A percentile compares a stretch with the other conserved stretches of the same genome.
These are phyloP conservation scores for Sporisorium graminicola DNA, from an alignment of 1,284 basidiomycete species.

Conservation along the genomic window DNA sequence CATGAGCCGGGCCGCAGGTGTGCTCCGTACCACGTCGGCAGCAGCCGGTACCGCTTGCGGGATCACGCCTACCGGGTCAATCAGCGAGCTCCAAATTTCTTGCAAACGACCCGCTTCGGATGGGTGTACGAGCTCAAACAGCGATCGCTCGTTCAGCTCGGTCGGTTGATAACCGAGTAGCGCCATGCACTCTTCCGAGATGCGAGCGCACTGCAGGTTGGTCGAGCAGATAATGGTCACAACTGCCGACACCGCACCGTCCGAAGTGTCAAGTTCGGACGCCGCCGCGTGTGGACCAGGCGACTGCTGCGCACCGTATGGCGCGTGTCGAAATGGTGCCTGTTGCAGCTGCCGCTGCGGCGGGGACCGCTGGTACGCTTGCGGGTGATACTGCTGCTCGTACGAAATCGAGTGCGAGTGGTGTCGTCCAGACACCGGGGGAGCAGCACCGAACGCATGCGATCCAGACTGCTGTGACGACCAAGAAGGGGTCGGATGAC, in stretches of 20 bases:
- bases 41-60: slow-evolving; percentile 45
- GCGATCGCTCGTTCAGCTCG: slow-evolving; percentile 48
- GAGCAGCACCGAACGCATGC: slow-evolving; percentile 12
- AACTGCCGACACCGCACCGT: slow-evolving; percentile 32
- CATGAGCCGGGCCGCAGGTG: slow-evolving; percentile 43
- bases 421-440: slow-evolving; percentile 15
- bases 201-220: slow-evolving; percentile 51
- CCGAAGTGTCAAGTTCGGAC: slow-evolving; percentile 15
- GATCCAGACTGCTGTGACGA: slow-evolving; percentile 20
- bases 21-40: slow-evolving; percentile 45
- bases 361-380: slow-evolving; percentile 3
- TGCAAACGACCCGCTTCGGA: slow-evolving; percentile 43
- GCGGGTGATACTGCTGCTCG: slow-evolving; percentile 20
- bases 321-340: slow-evolving; percentile 4
- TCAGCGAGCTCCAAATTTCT: slow-evolving; percentile 50
- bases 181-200: slow-evolving; percentile 46
- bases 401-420: slow-evolving; percentile 34
- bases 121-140: slow-evolving; percentile 58
- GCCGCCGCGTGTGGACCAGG: slow-evolving; percentile 4
- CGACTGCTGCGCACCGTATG: slow-evolving; percentile 10
- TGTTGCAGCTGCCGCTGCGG: background rate
- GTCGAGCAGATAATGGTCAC: slow-evolving; percentile 60
- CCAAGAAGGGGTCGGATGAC: slow-evolving; percentile 15
- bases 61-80: slow-evolving; percentile 53
- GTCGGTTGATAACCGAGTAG: slow-evolving; percentile 51